These are phyloP conservation scores for Paxillus ammoniavirescens DNA, from an alignment of 768 basidiomycete species.

Conservation along the genomic window DNA sequence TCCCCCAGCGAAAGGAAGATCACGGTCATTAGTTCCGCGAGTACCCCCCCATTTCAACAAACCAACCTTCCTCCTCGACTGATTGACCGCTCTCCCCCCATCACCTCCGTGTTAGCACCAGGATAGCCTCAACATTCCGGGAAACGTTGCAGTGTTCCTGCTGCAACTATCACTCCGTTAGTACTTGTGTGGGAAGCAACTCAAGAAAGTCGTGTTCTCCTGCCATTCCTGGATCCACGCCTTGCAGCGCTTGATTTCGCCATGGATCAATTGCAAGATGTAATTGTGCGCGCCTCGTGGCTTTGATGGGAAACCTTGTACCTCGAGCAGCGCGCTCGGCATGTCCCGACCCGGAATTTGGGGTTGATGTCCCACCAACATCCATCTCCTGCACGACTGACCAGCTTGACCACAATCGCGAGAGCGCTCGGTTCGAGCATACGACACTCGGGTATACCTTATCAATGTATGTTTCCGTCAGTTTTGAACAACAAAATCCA, in stretches of 20 bases:
- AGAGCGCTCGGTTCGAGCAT: too few species aligned
- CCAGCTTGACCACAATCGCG: constrained; percentile 21
- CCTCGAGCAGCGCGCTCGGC: too few species aligned
- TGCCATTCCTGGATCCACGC: constrained; percentile 49
- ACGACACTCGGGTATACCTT: too few species aligned
- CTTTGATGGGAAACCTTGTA: constrained; percentile 1
- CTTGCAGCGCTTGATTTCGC: constrained; percentile 51
- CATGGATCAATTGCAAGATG: constrained; percentile 47
- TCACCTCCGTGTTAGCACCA: constrained; percentile 48
- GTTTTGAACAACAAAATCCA: too few species aligned
- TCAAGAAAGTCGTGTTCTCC: constrained; percentile 48
- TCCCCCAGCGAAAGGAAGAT: background rate
- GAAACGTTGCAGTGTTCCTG: constrained; percentile 39
- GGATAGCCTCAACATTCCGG: constrained; percentile 42
- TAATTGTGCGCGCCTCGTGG: constrained; percentile 22
- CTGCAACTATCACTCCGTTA: constrained; percentile 25
- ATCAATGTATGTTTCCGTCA: too few species aligned
- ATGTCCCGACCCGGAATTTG: constrained; percentile 49
- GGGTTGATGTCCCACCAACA: constrained; percentile 33
- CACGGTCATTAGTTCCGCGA: constrained; percentile 23
- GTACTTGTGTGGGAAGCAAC: constrained; percentile 38
- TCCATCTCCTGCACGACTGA: background rate
- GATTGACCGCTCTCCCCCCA: constrained; percentile 39
- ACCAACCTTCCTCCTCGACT: constrained; percentile 23
- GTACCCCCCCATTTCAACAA: background rate